A percentile compares a stretch with the other conserved stretches of the same genome.
Evolutionary conservation across 768 basidiomycete genomes (phyloP).

Genomic region (Leccinum longicurvipes): DNA sequence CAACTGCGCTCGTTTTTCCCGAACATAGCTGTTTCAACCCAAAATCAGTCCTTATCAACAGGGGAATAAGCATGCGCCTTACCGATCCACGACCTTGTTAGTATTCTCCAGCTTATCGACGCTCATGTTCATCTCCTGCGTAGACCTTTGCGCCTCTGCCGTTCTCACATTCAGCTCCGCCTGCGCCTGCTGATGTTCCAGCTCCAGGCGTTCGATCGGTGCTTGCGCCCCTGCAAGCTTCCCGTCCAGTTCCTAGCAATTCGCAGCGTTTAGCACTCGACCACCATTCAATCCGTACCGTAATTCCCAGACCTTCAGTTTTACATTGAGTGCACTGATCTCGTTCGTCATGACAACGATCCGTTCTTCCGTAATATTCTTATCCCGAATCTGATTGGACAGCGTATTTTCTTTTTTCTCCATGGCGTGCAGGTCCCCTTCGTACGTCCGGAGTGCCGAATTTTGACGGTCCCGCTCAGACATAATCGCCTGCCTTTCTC

Average conservation of each 20-base stretch:
- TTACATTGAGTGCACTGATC: slow-evolving; percentile 39
- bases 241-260: slow-evolving; percentile 57
- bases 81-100: slow-evolving; percentile 68
- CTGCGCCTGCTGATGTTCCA: slow-evolving; percentile 48
- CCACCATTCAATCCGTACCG: neutral
- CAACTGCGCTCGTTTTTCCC: slow-evolving; percentile 58
- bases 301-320: slow-evolving; percentile 46
- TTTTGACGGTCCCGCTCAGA: slow-evolving; percentile 63
- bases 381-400: slow-evolving; percentile 56
- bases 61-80: neutral
- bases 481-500: slow-evolving; percentile 54
- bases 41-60: neutral
- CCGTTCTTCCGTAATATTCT: slow-evolving; percentile 50
- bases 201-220: slow-evolving; percentile 63
- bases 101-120: slow-evolving; percentile 58
- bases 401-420: slow-evolving; percentile 60
- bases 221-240: slow-evolving; percentile 58
- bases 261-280: neutral
- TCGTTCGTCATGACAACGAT: slow-evolving; percentile 60
- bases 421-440: slow-evolving; percentile 60
- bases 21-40: slow-evolving; percentile 58
- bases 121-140: slow-evolving; percentile 64
- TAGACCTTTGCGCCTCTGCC: slow-evolving; percentile 47
- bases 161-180: slow-evolving; percentile 48
- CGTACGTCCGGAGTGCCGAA: slow-evolving; percentile 47